Evolutionary conservation across 2,329 filamentous ascomycete genomes (phyloP), one percentile per base, ranked within the genome.

Genomic region (Tolypocladium inflatum): DNA sequence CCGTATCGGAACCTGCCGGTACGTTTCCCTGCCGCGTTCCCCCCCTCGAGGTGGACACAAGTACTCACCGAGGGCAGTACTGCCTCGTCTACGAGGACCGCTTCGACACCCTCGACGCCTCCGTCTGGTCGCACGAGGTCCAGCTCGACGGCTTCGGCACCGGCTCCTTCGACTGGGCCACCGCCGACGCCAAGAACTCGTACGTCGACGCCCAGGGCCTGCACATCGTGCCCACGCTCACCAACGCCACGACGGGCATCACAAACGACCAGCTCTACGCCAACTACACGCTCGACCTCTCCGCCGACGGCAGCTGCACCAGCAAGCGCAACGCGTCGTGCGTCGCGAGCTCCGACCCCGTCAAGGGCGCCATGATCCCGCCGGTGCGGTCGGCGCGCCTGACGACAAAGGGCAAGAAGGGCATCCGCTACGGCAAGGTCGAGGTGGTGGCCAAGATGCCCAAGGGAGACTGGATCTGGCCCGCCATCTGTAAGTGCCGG

Each of bases 101-200:
- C 62, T 83, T 82, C 65, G 68, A 70, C 19, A 70, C 67, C 1
- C 68, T 81, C 50, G 70, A 79, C 66, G 68, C 67, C 15, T 64
- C 68, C 48, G 64, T 78, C n/a, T 82, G 80, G 80, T 74, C 73
- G 10, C 74, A 77, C 58, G 78, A 81, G 63, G 74, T 80, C 19
- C 66, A 72, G 66, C 63, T 76, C n/a, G 69, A 72, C 57, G 77
- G 71, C 11, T 78, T 73, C 62, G 75, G 78, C 54, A 77, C 73
- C n/a, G 77, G 77, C 19, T 71, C 75, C 41, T 82, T 82, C 63
- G 80, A 82, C 70, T 80, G 78, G 79, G 81, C 80, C 0, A 82
- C 80, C 7, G 70, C 67, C 4, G 78, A 80, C 61, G 60, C 68
- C 1, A 66, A 65, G 56, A 83, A 83, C 66, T 69, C 75, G 17